Base-by-base conservation (phyloP, 352 stramenopile species). In the Globisporangium nagaii region DNA sequence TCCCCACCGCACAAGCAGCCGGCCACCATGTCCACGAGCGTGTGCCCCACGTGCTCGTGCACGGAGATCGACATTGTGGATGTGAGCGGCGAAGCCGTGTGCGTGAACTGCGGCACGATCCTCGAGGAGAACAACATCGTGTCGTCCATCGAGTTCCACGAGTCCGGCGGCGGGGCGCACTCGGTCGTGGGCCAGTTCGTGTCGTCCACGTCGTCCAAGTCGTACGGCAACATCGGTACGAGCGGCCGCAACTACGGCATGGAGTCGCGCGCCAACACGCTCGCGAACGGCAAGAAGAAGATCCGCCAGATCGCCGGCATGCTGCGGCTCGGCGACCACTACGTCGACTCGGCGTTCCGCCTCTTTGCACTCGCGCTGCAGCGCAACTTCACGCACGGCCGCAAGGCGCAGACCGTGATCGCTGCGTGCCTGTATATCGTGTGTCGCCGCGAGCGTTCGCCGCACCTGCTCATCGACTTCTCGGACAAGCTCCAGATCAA, bases 381-480 rank as follows among this genome's bases (percentile, higher is more conserved):
- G 56, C 87, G 90, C 63, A 99, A 99, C 73, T 99, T 99, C 69
- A 97, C 96, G 19, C 93, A 98, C 54, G 96, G 96, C 25, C 73
- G 96, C 42, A 93, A 93, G 61, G 95, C 94, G n/a, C 84, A 95
- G 52, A 96, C 98, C 56, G 96, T 99, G 3, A 96, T 98, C 25
- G 96, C 96, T 5, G 93, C 97, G 12, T 99, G 97, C 71, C 80
- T 99, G 36, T 99, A 99, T 70, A 98, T 99, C 51, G 95, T 98
- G 0, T 99, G 97, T 73, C 80, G 97, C 27, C 86, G 98, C 64
- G 91, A 99, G 65, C 98, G 98, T 59, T 98, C 90, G 58, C 96
- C 98, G 55, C 96, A 99, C 62, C 88, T 99, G 88, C 84, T 99
- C 17, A 99, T 99, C 68, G 97, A 99, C 75, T 99, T 99, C 68